Conservation (phyloP, 2,329 filamentous ascomycete genomes). For the Botrytis elliptica region DNA sequence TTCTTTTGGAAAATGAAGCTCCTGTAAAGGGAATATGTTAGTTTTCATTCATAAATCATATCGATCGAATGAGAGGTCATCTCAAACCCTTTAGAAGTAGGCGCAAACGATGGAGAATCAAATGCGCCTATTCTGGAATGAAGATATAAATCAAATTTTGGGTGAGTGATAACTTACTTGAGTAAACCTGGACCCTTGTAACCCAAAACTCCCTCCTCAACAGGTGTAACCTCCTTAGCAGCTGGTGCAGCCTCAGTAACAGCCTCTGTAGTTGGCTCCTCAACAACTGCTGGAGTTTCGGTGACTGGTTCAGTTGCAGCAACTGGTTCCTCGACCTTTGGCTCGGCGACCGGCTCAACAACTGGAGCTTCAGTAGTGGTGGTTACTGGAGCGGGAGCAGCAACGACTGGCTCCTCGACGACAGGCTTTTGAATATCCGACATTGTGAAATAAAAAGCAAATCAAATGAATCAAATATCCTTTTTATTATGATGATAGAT, state of each 20-base stretch:
- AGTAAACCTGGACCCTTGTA: constrained; percentile 81
- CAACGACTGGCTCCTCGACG: constrained; percentile 46
- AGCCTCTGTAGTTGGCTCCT: constrained; percentile 34
- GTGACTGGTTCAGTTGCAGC: constrained; percentile 36
- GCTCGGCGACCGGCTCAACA: constrained; percentile 47
- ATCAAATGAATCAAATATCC: constrained; percentile 23
- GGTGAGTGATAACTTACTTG: constrained; percentile 66
- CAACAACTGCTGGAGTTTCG: constrained; percentile 43
- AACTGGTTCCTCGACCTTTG: constrained; percentile 40
- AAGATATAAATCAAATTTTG: not conserved
- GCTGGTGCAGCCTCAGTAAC: constrained; percentile 58
- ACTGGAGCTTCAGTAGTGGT: constrained; percentile 38
- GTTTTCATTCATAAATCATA: not conserved
- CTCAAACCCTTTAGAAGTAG: no score
- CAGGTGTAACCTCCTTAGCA: constrained; percentile 49
- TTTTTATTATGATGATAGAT: constrained; percentile 23
- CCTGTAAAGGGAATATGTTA: constrained; percentile 48
- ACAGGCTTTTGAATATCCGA: constrained; percentile 71
- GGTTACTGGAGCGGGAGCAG: constrained; percentile 33
- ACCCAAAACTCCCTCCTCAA: constrained; percentile 72
- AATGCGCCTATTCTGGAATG: not conserved
- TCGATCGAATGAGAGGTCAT: not conserved
- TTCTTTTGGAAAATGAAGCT: constrained; percentile 86
- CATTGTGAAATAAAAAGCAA: constrained; percentile 35
- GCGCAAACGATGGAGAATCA: not conserved